These are phyloP conservation scores for Rhytidiadelphus loreus DNA, from an alignment of 225 moss, liverwort and hornwort species.

Conservation along the genomic window DNA sequence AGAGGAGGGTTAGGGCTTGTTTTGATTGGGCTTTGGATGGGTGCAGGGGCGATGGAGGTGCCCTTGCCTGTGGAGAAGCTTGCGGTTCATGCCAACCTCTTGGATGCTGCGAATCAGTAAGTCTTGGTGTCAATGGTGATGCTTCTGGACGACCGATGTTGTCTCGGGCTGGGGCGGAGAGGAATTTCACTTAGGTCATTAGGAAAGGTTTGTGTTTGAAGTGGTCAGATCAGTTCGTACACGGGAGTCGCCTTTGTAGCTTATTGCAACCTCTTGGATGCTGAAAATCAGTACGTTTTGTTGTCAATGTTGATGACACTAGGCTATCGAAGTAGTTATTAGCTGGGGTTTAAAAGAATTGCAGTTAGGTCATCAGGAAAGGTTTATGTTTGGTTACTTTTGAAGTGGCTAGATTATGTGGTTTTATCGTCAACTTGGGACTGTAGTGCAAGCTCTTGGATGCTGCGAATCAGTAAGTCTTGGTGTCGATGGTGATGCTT, in stretches of 20 bases:
- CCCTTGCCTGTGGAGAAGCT: conserved; percentile 51
- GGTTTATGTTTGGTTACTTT: not conserved
- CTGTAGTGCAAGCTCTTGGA: not conserved
- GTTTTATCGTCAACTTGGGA: not conserved
- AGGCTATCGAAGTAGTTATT: not conserved
- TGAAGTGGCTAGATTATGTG: not conserved
- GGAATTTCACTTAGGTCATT: not conserved
- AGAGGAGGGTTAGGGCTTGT: not conserved
- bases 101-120: conserved; percentile 43
- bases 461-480: conserved; percentile 14
- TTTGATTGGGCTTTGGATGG: not conserved
- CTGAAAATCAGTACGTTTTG: conserved; percentile 15
- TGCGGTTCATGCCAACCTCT: conserved; percentile 15
- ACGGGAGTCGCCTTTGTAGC: not conserved
- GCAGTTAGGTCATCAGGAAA: not conserved
- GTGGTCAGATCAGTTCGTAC: not conserved
- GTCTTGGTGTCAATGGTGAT: not conserved
- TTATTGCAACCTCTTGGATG: not conserved
- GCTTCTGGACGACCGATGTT: not conserved
- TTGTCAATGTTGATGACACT: not conserved
- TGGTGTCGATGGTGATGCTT: not conserved
- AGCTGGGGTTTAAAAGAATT: not conserved
- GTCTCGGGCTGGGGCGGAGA: not conserved
- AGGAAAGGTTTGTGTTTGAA: not conserved
- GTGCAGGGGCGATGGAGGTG: conserved; percentile 32